Evolutionary conservation across 2,329 filamentous ascomycete genomes (phyloP).

Genomic region (Cryphonectria naterciae): DNA sequence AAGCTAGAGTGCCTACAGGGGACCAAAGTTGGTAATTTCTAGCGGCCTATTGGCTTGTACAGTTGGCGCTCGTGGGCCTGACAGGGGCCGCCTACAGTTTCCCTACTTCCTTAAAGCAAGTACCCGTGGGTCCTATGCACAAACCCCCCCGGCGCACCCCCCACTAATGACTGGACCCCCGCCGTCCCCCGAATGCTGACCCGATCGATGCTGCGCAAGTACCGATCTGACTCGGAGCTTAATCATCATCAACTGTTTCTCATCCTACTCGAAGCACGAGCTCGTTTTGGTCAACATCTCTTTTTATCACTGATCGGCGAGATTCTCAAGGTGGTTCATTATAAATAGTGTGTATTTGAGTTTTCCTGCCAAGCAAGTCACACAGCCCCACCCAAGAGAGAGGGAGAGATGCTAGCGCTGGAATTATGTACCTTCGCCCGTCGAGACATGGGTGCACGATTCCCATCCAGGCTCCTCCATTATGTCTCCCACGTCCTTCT

Average conservation of each 20-base stretch:
- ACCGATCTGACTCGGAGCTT: slow-evolving; percentile 2
- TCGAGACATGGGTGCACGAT: background rate
- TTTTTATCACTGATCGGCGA: background rate
- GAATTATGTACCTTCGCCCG: background rate
- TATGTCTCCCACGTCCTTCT: background rate
- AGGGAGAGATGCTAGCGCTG: background rate
- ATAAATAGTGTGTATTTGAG: background rate
- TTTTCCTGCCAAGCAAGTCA: background rate
- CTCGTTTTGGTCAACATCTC: background rate
- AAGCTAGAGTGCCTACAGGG: background rate
- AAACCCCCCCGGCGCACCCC: background rate
- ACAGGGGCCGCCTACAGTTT: background rate
- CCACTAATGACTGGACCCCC: background rate
- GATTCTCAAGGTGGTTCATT: background rate
- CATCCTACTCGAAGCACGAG: too few relatives aligned
- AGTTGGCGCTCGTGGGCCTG: background rate
- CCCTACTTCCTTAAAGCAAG: too few relatives aligned
- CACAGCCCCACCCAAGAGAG: too few relatives aligned
- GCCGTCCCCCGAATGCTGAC: background rate
- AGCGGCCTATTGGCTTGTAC: slow-evolving; percentile 20
- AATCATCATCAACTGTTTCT: background rate
- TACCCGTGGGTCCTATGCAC: too few relatives aligned
- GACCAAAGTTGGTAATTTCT: slow-evolving; percentile 22
- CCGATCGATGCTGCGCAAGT: background rate
- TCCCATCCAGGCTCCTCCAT: background rate